Evolutionary conservation across 2,329 filamentous ascomycete species (phyloP).

Genomic region (Talaromyces islandicus): DNA sequence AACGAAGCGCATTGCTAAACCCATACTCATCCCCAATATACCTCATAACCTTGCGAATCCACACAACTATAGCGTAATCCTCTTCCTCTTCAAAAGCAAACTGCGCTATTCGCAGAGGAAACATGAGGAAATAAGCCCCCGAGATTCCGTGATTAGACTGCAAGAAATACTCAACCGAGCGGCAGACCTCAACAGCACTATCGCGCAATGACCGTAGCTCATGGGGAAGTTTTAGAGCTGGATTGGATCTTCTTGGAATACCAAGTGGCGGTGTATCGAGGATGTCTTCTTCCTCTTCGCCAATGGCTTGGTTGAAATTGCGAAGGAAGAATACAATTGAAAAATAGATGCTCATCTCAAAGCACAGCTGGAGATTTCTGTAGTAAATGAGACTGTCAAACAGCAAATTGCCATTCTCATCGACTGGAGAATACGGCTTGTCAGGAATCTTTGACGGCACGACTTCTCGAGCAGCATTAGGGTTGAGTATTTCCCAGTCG

Average conservation of each 20-base stretch:
- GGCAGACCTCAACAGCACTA: neutral
- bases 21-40: neutral
- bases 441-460: neutral
- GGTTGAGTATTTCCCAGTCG: neutral
- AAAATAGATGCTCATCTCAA: neutral
- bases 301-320: neutral
- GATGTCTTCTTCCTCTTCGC: neutral
- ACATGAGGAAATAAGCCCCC: neutral
- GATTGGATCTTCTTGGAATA: neutral
- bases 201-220: neutral
- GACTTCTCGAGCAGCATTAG: neutral
- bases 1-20: neutral
- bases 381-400: neutral
- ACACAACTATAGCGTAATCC: neutral
- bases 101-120: neutral
- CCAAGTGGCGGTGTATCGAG: neutral
- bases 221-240: neutral
- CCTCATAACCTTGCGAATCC: neutral
- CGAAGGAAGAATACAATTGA: neutral
- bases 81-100: neutral
- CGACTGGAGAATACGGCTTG: neutral
- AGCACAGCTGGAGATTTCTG: neutral
- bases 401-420: neutral
- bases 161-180: neutral
- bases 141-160: neutral